phyloP scores from a whole-genome alignment of 2,329 filamentous ascomycete genomes.

The Cladosporium sp. region DNA sequence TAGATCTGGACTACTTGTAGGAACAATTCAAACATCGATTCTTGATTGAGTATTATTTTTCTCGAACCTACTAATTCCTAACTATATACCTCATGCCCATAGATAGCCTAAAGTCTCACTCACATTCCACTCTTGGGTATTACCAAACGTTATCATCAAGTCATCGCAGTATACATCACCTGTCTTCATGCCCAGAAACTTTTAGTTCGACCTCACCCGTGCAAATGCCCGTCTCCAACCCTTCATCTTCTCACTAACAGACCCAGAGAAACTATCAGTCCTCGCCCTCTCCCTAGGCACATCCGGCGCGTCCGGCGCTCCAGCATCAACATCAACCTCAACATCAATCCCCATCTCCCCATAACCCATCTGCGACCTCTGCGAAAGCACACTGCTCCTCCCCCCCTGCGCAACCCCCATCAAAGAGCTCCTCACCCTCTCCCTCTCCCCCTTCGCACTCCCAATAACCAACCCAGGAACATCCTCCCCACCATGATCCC shows the following conservation, averaged over 20 bases:
- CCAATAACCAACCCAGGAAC: background rate
- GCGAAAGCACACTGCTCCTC: background rate
- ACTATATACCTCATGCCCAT: background rate
- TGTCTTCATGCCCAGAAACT: background rate
- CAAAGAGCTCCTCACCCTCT: slow-evolving; percentile 8
- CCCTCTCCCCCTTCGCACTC: slow-evolving; percentile 1
- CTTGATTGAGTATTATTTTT: background rate
- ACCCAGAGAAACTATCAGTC: slow-evolving; percentile 8
- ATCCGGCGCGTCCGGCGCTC: slow-evolving; percentile 11
- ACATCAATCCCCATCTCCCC: background rate
- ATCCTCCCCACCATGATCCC: slow-evolving; percentile 6
- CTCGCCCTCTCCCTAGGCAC: slow-evolving; percentile 11
- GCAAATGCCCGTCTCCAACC: slow-evolving; percentile 4
- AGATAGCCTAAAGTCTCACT: background rate
- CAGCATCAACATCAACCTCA: background rate
- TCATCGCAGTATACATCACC: background rate
- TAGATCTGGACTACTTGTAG: too few species aligned
- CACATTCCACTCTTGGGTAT: background rate
- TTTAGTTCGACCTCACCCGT: slow-evolving; percentile 4
- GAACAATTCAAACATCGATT: too few species aligned
- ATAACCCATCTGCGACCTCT: background rate
- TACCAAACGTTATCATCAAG: background rate
- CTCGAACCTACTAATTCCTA: background rate
- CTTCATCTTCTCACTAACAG: slow-evolving; percentile 1
- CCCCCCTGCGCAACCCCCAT: slow-evolving; percentile 12